Evolutionary conservation across 768 basidiomycete species (phyloP), one percentile per base, ranked within the genome.

Genomic region (Trichaptum fuscoviolaceum): DNA sequence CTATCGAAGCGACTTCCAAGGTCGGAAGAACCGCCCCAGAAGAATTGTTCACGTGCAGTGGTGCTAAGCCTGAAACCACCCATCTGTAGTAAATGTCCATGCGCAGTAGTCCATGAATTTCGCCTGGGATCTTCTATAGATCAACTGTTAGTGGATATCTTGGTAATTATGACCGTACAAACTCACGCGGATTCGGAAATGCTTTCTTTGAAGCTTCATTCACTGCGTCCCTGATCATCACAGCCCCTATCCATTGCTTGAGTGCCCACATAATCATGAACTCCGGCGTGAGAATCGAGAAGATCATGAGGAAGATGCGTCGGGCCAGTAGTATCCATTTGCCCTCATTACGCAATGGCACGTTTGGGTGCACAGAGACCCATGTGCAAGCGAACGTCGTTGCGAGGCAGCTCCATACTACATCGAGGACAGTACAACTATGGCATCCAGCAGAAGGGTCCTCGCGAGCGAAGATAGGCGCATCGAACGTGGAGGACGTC

Each of bases 191-290:
- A 12, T 20, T 12, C 42, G 42, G 42, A 52, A 15, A 52, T 20
- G 42, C 42, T 3, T 52, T 20, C 42, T 52, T 12, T 4, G 20
- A 15, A 12, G 42, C 42, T 52, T 52, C 42, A 52, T 52, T 52
- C 5, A 52, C 42, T 92, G 71, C 91, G 89, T 25, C 79, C 84
- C 42, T 52, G 42, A 52, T 52, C 42, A 52, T 52, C 10, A 12
- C 20, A 12, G 42, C 42, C 3, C 42, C 42, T 20, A 4, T 4
- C 63, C 34, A 63, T 57, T 77, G 75, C 7, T 67, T 61, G 17
- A 70, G 57, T 12, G 75, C 73, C 74, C 75, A 77, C 25, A 65
- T 42, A 4, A 75, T 58, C n/a, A 75, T 64, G 35, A 75, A 64
- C 64, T 77, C 76, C 35, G 76, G 76, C 15, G 69, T 69, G n/a